Conservation (phyloP, 805 yeast species). For the Pichia cabralensis region DNA sequence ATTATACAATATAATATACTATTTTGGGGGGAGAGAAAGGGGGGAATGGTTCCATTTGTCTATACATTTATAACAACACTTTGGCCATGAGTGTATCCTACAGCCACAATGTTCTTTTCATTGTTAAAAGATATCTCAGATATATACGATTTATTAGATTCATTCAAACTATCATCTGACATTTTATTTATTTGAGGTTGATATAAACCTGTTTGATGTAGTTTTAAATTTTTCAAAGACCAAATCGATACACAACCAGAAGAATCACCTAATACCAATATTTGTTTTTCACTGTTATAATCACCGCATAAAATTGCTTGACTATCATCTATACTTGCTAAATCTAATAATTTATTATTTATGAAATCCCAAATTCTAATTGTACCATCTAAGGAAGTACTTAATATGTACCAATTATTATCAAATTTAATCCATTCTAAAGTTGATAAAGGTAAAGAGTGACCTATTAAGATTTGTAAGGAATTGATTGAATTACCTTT, state of each 20-base stretch:
- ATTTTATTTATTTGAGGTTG: constrained; percentile 13
- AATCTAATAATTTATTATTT: constrained; percentile 29
- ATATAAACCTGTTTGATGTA: constrained; percentile 7
- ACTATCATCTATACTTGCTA: constrained; percentile 33
- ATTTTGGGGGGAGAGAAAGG: too few species aligned
- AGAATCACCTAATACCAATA: constrained; percentile 39
- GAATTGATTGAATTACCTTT: constrained; percentile 49
- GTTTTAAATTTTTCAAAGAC: constrained; percentile 24
- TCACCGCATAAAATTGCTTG: constrained; percentile 45
- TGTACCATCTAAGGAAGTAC: constrained; percentile 63
- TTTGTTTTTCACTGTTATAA: background rate
- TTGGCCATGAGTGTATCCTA: too few species aligned
- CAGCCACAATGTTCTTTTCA: too few species aligned
- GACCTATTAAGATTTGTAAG: constrained; percentile 39
- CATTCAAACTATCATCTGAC: too few species aligned
- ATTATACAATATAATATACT: too few species aligned
- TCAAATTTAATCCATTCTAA: constrained; percentile 43
- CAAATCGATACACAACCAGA: constrained; percentile 51
- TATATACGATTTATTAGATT: too few species aligned
- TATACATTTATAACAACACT: too few species aligned
- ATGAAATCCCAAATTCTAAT: constrained; percentile 57
- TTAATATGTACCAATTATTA: constrained; percentile 27
- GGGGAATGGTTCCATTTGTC: too few species aligned
- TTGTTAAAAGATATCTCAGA: too few species aligned
- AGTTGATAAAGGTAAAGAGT: constrained; percentile 46